Conservation (phyloP, 345 rosid species). For the Linum trigynum region DNA sequence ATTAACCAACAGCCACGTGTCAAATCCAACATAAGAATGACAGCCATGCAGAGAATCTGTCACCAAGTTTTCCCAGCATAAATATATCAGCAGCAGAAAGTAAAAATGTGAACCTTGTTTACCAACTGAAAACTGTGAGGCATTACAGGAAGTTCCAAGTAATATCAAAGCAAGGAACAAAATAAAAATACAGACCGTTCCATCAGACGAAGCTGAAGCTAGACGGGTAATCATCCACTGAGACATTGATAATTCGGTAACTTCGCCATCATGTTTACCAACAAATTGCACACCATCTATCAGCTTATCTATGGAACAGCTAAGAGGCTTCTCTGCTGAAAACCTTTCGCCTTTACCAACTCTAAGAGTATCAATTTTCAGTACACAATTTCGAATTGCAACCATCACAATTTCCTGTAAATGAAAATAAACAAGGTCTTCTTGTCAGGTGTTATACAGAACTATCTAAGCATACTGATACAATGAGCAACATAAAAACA, state of each 20-base stretch:
- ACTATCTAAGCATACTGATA: background rate
- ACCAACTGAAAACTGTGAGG: background rate
- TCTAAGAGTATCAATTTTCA: conserved; percentile 68
- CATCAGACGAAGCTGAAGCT: conserved; percentile 84
- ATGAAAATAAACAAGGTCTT: background rate
- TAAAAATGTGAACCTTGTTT: background rate
- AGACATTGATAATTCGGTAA: conserved; percentile 94
- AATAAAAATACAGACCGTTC: conserved; percentile 52
- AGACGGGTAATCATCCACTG: conserved; percentile 78
- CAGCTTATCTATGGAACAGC: conserved; percentile 52
- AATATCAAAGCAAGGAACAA: background rate
- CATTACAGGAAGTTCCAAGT: background rate
- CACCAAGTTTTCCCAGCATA: no score
- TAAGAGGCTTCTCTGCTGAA: conserved; percentile 68
- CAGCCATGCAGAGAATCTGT: no score
- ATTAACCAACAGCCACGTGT: background rate
- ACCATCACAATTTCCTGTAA: conserved; percentile 76
- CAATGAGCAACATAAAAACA: background rate
- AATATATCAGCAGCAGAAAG: background rate
- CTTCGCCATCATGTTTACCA: conserved; percentile 85
- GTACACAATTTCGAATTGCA: conserved; percentile 60
- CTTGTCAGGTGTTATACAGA: background rate
- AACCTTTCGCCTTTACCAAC: conserved; percentile 49
- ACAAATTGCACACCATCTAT: conserved; percentile 71
- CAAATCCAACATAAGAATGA: background rate